Percentiles rank a stretch among this genome's conserved stretches.
phyloP scores from a whole-genome alignment of 1,284 basidiomycete species.

The Fistulina hepatica region DNA sequence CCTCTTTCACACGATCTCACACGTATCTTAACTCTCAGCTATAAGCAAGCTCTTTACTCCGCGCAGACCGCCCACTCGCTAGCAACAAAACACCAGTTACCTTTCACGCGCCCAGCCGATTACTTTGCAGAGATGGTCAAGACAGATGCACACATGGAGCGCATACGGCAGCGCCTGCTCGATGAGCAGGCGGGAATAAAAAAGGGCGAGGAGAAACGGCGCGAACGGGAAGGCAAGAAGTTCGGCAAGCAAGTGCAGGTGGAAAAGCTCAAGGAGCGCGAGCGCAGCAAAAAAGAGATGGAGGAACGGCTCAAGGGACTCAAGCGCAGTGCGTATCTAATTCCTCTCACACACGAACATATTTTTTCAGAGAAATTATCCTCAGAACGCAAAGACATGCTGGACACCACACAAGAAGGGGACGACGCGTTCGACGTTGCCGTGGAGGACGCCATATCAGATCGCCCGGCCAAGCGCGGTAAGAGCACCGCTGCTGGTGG shows the following conservation, averaged over 20 bases:
- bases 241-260: conserved; percentile 95
- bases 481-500: conserved; percentile 26
- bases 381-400: conserved; percentile 71
- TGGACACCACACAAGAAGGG: conserved; percentile 59
- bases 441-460: conserved; percentile 75
- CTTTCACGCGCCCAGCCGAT: conserved; percentile 89
- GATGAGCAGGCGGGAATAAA: conserved; percentile 88
- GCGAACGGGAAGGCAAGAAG: conserved; percentile 93
- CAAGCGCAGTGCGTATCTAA: conserved; percentile 66
- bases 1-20: conserved; percentile 2
- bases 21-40: conserved; percentile 38
- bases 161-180: conserved; percentile 83
- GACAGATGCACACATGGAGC: conserved; percentile 95
- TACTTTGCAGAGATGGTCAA: conserved; percentile 99
- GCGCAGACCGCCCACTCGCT: conserved; percentile 68
- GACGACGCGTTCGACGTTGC: conserved; percentile 78
- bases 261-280: conserved; percentile 74
- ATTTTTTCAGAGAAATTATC: conserved; percentile 4
- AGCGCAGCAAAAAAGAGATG: conserved; percentile 74
- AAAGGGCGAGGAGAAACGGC: conserved; percentile 84
- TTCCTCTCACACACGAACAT: conserved; percentile 4
- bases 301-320: conserved; percentile 74
- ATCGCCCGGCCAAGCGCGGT: conserved; percentile 56
- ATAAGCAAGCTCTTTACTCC: conserved; percentile 87
- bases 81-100: conserved; percentile 64